Percentiles rank a stretch among this genome's conserved stretches.
phyloP scores from a whole-genome alignment of 192 early-diverging fungal genomes.

The Entomortierella chlamydospora region DNA sequence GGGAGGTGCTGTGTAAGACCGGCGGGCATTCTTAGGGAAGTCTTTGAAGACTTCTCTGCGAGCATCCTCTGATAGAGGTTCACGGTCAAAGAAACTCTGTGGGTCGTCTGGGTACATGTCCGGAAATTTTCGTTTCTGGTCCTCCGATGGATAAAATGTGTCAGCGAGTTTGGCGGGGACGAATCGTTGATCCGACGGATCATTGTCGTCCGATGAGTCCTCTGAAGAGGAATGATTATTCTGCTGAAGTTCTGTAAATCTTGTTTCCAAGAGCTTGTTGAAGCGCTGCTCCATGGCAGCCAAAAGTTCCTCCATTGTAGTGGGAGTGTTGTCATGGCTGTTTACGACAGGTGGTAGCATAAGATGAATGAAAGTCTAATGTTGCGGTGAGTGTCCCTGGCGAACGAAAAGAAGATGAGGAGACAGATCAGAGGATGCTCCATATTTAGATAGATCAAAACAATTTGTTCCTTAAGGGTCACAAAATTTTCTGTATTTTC shows the following conservation, averaged over 20 bases:
- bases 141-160: too few species aligned
- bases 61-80: too few species aligned
- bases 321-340: background rate
- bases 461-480: background rate
- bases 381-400: conserved; percentile 22
- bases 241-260: too few species aligned
- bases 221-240: background rate
- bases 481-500: background rate
- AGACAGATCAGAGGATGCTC: too few species aligned
- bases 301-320: background rate
- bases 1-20: background rate
- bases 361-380: conserved; percentile 4
- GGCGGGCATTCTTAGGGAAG: conserved; percentile 1
- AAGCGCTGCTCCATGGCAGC: too few species aligned
- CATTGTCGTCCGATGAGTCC: background rate
- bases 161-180: too few species aligned
- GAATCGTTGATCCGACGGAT: too few species aligned
- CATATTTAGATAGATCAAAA: background rate
- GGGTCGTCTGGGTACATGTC: background rate
- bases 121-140: too few species aligned
- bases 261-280: too few species aligned
- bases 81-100: background rate
- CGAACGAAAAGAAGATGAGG: conserved; percentile 24
- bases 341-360: too few species aligned
- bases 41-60: too few species aligned